Base-by-base conservation (phyloP, 2,329 filamentous ascomycete genomes). In the Epicoccum nigrum region DNA sequence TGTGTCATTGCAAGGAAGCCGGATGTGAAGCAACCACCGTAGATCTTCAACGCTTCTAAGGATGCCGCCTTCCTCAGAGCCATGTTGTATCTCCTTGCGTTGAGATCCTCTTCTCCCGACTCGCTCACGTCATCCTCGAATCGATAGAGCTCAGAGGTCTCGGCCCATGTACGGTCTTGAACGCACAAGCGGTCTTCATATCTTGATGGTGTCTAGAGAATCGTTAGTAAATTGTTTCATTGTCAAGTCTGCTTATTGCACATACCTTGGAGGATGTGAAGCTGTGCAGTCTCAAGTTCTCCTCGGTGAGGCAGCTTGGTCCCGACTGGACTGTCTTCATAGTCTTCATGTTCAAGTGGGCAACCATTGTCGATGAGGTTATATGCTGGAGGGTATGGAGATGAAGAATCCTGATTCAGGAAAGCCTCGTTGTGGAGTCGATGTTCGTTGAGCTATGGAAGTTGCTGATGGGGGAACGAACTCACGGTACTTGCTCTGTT, bases 241-340 rank as follows among this genome's bases (percentile, higher is more conserved):
- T 21, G n/a, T 25, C n/a, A n/a, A n/a, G n/a, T n/a, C 17, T 11
- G 2, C 16, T 13, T 7, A 40, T 27, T 2, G 19, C 7, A 27
- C 56, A 25, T 50, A 72, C 70, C 59, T 66, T 63, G 15, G 44
- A 42, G 25, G 51, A 60, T 39, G 58, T 46, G 1, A 58, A 62
- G 42, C 65, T 64, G 45, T 73, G 69, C 33, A 65, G 47, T 39
- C 62, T 58, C 23, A 73, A 34, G 50, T 72, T 73, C 37, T 68
- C 64, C 35, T 69, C 65, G 1, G 69, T 70, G 31, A 72, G 56
- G 28, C 35, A 48, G 44, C 23, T 30, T 32, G 31, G 30, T 21
- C 31, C 37, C 11, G 45, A 30, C 40, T 52, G 52, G 43, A 39
- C 33, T 19, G 43, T 44, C 38, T 43, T 44, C 9, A 38, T 47